A percentile compares a stretch with the other conserved stretches of the same genome.
Evolutionary conservation across 2,329 filamentous ascomycete genomes (phyloP).

Genomic region (Fusarium torreyae): DNA sequence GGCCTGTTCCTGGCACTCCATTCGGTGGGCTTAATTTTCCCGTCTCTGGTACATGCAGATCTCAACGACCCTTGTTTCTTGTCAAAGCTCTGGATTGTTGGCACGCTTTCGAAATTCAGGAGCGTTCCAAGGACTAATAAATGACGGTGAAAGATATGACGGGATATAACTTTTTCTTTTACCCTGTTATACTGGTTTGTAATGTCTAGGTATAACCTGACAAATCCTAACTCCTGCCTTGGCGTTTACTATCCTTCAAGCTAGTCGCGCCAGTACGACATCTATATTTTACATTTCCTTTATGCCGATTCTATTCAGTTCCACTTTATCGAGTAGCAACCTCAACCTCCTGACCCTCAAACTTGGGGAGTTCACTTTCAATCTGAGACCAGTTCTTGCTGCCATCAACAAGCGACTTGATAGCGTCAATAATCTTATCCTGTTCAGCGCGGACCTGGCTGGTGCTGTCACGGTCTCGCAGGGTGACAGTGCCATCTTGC

Average conservation of each 20-base stretch:
- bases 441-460: conserved; percentile 89
- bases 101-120: conserved; percentile 26
- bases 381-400: conserved; percentile 77
- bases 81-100: conserved; percentile 26
- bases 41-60: conserved; percentile 25
- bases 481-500: conserved; percentile 87
- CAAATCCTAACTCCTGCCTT: conserved; percentile 29
- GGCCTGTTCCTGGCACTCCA: conserved; percentile 6
- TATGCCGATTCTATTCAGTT: conserved; percentile 13
- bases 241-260: conserved; percentile 10
- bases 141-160: conserved; percentile 9
- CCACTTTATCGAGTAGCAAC: conserved; percentile 54
- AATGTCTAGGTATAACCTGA: conserved; percentile 28
- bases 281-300: conserved; percentile 46
- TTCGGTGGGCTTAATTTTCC: conserved; percentile 5
- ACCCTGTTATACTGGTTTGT: conserved; percentile 7
- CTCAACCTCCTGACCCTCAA: conserved; percentile 81
- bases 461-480: conserved; percentile 91
- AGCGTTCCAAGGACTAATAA: conserved; percentile 5
- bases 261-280: conserved; percentile 18
- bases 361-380: conserved; percentile 83
- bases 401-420: conserved; percentile 68
- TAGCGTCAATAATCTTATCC: conserved; percentile 82
- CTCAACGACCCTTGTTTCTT: conserved; percentile 19
- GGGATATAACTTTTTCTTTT: conserved; percentile 21